Evolutionary conservation across 1,139 yeast species (phyloP).

Genomic region (Lodderomyces orthopsilosis): DNA sequence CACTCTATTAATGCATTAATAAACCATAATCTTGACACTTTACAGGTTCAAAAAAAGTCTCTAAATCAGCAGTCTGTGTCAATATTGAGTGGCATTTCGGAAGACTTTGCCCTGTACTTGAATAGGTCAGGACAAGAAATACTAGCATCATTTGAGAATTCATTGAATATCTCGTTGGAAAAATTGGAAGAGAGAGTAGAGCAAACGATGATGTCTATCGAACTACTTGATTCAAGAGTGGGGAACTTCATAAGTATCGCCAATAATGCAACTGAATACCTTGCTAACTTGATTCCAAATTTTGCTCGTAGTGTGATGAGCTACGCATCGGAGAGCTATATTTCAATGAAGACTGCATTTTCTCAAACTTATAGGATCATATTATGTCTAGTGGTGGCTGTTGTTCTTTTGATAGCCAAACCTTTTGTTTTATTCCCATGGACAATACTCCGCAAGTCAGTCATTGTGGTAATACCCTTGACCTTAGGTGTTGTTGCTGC

Average conservation of each 20-base stretch:
- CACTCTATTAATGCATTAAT: neutral
- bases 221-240: slow-evolving; percentile 10
- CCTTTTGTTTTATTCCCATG: neutral
- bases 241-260: neutral
- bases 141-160: slow-evolving; percentile 8
- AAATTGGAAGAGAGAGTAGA: slow-evolving; percentile 13
- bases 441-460: neutral
- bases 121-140: slow-evolving; percentile 5
- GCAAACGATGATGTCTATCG: slow-evolving; percentile 12
- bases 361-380: neutral
- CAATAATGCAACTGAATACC: neutral
- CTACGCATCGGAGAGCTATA: neutral
- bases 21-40: slow-evolving; percentile 1
- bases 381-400: neutral
- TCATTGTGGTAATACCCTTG: neutral
- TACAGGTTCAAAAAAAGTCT: neutral
- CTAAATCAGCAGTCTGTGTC: neutral
- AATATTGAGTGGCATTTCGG: neutral
- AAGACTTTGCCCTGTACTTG: slow-evolving; percentile 3
- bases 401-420: neutral
- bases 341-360: neutral
- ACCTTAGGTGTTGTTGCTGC: slow-evolving; percentile 3
- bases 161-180: slow-evolving; percentile 10
- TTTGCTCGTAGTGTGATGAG: neutral
- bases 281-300: neutral